phyloP scores from a whole-genome alignment of 2,329 filamentous ascomycete species.

The Lachnellula cervina region DNA sequence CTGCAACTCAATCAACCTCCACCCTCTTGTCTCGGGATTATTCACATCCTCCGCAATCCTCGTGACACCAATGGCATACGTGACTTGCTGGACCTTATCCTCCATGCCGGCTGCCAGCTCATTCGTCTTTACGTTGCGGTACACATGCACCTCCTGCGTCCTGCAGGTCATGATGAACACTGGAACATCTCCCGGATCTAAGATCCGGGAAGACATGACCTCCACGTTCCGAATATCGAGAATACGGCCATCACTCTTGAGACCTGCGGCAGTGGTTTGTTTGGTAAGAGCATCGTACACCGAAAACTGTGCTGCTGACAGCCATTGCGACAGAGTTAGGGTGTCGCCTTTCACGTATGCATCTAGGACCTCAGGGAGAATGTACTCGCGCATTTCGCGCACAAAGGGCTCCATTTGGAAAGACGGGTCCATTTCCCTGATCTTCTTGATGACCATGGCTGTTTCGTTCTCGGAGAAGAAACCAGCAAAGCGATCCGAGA shows the following conservation, averaged over 20 bases:
- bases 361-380: constrained; percentile 92
- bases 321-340: constrained; percentile 87
- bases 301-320: constrained; percentile 91
- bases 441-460: constrained; percentile 95
- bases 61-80: constrained; percentile 95
- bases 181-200: constrained; percentile 82
- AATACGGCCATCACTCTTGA: constrained; percentile 92
- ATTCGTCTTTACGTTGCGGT: constrained; percentile 83
- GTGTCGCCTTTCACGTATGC: constrained; percentile 96
- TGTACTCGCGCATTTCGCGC: constrained; percentile 94
- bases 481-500: constrained; percentile 85
- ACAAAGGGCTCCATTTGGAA: constrained; percentile 96
- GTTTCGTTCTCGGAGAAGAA: constrained; percentile 99
- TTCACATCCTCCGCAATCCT: constrained; percentile 90
- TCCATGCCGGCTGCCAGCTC: constrained; percentile 96
- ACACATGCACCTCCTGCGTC: constrained; percentile 97
- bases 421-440: constrained; percentile 88
- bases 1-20: constrained; percentile 96
- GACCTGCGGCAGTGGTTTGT: constrained; percentile 88
- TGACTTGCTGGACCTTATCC: constrained; percentile 96
- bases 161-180: constrained; percentile 97
- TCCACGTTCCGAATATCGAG: constrained; percentile 94
- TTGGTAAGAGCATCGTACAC: constrained; percentile 96
- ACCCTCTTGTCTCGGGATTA: constrained; percentile 94
- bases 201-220: constrained; percentile 71